A percentile compares a stretch with the other conserved stretches of the same genome.
Evolutionary conservation across 2,329 filamentous ascomycete species (phyloP).

Genomic region (Fusarium musae): DNA sequence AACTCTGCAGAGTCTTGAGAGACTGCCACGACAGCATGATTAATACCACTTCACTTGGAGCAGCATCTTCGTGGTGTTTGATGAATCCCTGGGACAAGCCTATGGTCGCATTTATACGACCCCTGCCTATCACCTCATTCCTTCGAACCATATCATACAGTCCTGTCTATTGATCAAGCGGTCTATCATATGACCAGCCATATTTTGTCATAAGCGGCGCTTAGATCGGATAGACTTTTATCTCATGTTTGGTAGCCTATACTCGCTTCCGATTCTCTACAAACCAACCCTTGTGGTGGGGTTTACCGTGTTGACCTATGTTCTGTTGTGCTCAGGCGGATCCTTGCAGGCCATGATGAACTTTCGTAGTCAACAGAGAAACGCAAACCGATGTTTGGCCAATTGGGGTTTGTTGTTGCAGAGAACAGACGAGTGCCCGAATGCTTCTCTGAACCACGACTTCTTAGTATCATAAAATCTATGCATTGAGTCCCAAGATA

Average conservation of each 20-base stretch:
- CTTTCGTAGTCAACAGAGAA: neutral
- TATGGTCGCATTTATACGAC: neutral
- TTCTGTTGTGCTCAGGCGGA: neutral
- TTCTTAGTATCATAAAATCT: neutral
- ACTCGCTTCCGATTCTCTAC: constrained; percentile 9
- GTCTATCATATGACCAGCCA: constrained; percentile 4
- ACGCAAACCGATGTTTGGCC: neutral
- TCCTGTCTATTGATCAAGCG: neutral
- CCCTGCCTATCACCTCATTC: neutral
- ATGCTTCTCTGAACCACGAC: neutral
- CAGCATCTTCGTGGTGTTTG: neutral
- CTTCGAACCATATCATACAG: neutral
- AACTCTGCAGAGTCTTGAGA: constrained; percentile 20
- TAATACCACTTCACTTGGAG: constrained; percentile 11
- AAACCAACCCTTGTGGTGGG: neutral
- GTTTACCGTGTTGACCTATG: neutral
- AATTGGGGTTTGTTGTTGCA: neutral
- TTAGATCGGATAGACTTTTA: neutral
- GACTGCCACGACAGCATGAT: constrained; percentile 33
- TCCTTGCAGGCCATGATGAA: neutral
- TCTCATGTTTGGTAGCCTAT: neutral
- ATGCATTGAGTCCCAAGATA: neutral
- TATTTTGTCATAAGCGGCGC: neutral
- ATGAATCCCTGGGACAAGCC: neutral
- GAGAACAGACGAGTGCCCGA: neutral